Conservation (phyloP, 371 early-diverging fungal species). For the Mucor piriformis region DNA sequence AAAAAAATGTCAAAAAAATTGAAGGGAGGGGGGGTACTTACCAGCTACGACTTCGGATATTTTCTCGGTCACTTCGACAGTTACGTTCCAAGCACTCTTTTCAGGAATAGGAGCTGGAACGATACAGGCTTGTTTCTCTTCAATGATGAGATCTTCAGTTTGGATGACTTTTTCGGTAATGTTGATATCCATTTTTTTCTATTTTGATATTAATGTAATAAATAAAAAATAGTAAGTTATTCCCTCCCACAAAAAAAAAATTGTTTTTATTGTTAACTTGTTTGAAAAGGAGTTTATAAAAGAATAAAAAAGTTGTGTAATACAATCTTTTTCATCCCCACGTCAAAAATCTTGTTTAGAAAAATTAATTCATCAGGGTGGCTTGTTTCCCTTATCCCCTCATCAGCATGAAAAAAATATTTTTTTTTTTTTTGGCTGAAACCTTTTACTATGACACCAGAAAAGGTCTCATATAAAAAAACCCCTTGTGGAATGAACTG, state of each 20-base stretch:
- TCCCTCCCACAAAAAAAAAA: neutral
- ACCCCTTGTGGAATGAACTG: too few relatives aligned
- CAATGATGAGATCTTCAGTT: constrained; percentile 14
- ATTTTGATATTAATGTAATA: neutral
- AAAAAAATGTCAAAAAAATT: neutral
- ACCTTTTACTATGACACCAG: too few relatives aligned
- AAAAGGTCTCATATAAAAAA: too few relatives aligned
- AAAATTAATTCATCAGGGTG: too few relatives aligned
- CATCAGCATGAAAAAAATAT: too few relatives aligned
- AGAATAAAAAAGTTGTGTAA: constrained; percentile 15
- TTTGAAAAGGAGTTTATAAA: constrained; percentile 27
- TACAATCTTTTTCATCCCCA: constrained; percentile 16
- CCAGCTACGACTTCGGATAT: constrained; percentile 27
- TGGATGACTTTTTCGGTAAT: constrained; percentile 15
- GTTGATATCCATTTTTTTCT: constrained; percentile 24
- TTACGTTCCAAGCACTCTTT: constrained; percentile 60
- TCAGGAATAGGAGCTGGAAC: constrained; percentile 56
- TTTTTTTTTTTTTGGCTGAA: too few relatives aligned
- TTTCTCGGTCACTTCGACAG: constrained; percentile 36
- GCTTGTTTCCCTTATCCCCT: too few relatives aligned
- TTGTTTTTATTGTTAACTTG: constrained; percentile 8
- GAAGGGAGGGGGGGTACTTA: constrained; percentile 5
- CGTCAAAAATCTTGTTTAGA: constrained; percentile 22
- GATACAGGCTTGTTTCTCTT: constrained; percentile 31
- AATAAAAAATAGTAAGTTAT: constrained; percentile 9